Conservation (phyloP, 441 rosid species). For the Melastoma candidum region DNA sequence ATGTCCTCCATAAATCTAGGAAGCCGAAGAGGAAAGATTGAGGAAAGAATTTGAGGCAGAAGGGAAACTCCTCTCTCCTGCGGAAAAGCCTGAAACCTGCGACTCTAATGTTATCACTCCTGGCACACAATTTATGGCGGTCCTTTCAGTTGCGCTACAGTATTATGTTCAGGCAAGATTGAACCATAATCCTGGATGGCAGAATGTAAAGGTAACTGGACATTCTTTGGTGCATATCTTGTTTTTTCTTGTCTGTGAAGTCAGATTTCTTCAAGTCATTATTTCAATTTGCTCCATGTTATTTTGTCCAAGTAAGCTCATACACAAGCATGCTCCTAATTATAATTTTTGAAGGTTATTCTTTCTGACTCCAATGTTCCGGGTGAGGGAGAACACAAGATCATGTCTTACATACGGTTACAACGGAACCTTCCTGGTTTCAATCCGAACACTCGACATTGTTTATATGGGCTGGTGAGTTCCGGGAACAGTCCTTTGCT, state of each 20-base stretch:
- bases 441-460: constrained; percentile 82
- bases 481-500: neutral
- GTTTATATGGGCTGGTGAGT: constrained; percentile 89
- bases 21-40: constrained; percentile 88
- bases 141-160: constrained; percentile 78
- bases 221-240: constrained; percentile 25
- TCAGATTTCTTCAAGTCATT: constrained; percentile 23
- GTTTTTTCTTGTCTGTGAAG: constrained; percentile 31
- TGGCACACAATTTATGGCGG: constrained; percentile 90
- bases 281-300: constrained; percentile 34
- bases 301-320: constrained; percentile 46
- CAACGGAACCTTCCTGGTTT: constrained; percentile 83
- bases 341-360: constrained; percentile 76
- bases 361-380: constrained; percentile 95
- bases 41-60: constrained; percentile 70
- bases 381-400: constrained; percentile 99
- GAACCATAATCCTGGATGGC: constrained; percentile 81
- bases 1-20: constrained; percentile 25
- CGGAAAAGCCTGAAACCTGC: constrained; percentile 67
- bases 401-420: constrained; percentile 83
- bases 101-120: constrained; percentile 99
- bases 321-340: constrained; percentile 48
- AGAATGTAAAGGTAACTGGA: constrained; percentile 42
- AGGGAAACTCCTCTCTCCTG: constrained; percentile 42
- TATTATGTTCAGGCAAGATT: constrained; percentile 78